A percentile compares a stretch with the other conserved stretches of the same genome.
phyloP scores from a whole-genome alignment of 495 filamentous ascomycete species.

The Tuber melanosporum region DNA sequence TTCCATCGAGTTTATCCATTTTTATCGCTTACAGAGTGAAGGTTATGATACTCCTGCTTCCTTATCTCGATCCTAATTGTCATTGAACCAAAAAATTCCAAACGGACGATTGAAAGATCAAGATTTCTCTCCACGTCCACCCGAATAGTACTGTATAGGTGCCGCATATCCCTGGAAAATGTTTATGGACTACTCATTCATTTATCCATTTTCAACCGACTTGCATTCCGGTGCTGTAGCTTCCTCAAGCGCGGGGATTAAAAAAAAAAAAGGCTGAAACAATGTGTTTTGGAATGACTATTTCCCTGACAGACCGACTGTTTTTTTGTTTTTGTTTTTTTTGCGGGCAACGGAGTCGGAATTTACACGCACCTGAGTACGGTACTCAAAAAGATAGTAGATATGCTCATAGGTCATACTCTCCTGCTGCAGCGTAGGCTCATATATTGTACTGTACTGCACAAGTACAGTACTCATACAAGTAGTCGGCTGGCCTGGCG shows the following conservation, averaged over 20 bases:
- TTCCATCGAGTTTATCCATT: background rate
- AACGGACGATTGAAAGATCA: background rate
- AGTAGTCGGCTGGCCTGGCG: background rate
- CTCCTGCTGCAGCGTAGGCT: background rate
- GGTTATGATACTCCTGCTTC: background rate
- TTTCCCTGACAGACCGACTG: background rate
- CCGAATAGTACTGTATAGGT: no score
- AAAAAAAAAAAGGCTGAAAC: background rate
- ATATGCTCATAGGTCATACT: background rate
- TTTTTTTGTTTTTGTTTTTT: background rate
- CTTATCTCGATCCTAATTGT: background rate
- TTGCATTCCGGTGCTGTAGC: background rate
- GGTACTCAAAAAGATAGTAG: background rate
- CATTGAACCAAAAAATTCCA: background rate
- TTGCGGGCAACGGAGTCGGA: background rate
- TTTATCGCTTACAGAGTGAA: background rate
- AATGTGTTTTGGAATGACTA: background rate
- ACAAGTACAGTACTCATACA: no score
- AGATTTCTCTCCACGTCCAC: no score
- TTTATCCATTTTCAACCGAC: background rate
- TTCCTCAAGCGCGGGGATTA: background rate
- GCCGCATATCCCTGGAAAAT: no score
- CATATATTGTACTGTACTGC: background rate
- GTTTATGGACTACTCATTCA: background rate
- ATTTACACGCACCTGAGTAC: background rate